Evolutionary conservation across 2,329 filamentous ascomycete species (phyloP), one percentile per base, ranked within the genome.

Genomic region (Diplocarpon mali): DNA sequence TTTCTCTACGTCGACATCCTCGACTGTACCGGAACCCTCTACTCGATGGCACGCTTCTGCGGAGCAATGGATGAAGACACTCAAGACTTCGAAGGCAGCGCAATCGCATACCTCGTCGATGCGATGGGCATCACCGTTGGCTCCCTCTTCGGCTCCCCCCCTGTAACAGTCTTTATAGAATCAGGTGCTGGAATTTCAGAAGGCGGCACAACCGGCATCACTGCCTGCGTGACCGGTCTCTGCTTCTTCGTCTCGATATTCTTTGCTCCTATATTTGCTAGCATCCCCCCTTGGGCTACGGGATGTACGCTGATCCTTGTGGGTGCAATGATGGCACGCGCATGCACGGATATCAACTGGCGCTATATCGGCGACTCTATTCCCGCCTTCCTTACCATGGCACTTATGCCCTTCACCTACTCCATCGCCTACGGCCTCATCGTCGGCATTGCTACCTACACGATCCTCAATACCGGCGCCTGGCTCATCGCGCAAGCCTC

Each of bases 1-100:
- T 93, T 94, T 67, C 71, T 93, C 16, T 93, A 94, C 58, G 86
- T 93, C 53, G 87, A 94, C 58, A 90, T 94, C 49, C 76, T 94
- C 36, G 87, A 93, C 63, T 81, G 78, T 53, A 94, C 87, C 0
- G 87, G 85, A 55, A 93, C 86, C 1, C 68, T 93, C 47, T 94
- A 93, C 67, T 85, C 85, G 15, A 93, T 94, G 86, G 87, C 87
- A 14, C 80, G 82, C 27, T 92, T 90, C 63, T 82, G 81, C 53
- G 78, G 84, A 36, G 76, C 84, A 45, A 81, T 93, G 59, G 84
- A 94, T 54, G 82, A 85, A 55, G 73, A 78, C 40, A 92, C 86
- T 0, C 82, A 88, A 59, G 87, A 94, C 60, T 94, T 94, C 50
- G 86, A 93, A 63, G 84, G 86, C 46, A 89, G 83, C 13, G 81